Conservation (phyloP, 495 filamentous ascomycete genomes). For the Penicillium subrubescens region DNA sequence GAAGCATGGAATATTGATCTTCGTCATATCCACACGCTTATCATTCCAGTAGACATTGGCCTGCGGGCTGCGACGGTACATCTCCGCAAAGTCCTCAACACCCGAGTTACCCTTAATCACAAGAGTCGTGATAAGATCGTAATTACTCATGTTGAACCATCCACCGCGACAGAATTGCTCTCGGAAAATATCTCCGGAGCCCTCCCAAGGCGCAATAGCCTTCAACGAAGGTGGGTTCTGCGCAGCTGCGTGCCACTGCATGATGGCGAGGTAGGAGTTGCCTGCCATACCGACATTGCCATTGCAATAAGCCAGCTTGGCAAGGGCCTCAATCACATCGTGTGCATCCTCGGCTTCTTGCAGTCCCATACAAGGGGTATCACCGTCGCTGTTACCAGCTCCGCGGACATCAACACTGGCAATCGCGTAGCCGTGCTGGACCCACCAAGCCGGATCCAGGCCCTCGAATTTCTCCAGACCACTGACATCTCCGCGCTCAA, state of each 20-base stretch:
- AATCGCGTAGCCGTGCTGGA: slow-evolving; percentile 41
- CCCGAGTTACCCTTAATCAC: slow-evolving; percentile 30
- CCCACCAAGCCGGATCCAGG: slow-evolving; percentile 46
- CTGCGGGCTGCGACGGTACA: slow-evolving; percentile 18
- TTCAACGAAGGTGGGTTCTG: slow-evolving; percentile 38
- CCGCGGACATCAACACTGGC: slow-evolving; percentile 46
- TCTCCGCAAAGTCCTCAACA: slow-evolving; percentile 21
- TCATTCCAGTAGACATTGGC: slow-evolving; percentile 30
- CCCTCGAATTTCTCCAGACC: slow-evolving; percentile 45
- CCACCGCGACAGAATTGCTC: slow-evolving; percentile 44
- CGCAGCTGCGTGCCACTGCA: slow-evolving; percentile 43
- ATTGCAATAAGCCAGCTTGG: slow-evolving; percentile 26
- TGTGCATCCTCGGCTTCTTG: slow-evolving; percentile 38
- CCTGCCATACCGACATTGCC: slow-evolving; percentile 34
- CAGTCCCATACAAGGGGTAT: slow-evolving; percentile 36
- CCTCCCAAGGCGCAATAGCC: slow-evolving; percentile 47
- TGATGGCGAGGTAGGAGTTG: slow-evolving; percentile 30
- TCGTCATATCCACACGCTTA: slow-evolving; percentile 19
- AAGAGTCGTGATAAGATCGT: slow-evolving; percentile 11
- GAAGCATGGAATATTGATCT: slow-evolving; percentile 29
- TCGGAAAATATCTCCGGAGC: slow-evolving; percentile 39
- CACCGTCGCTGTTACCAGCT: slow-evolving; percentile 35
- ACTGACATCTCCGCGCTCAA: slow-evolving; percentile 11
- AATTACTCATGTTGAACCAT: slow-evolving; percentile 37
- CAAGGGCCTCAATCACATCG: slow-evolving; percentile 23